phyloP scores from a whole-genome alignment of 306 rosid genomes.

The Quercus ilex region DNA sequence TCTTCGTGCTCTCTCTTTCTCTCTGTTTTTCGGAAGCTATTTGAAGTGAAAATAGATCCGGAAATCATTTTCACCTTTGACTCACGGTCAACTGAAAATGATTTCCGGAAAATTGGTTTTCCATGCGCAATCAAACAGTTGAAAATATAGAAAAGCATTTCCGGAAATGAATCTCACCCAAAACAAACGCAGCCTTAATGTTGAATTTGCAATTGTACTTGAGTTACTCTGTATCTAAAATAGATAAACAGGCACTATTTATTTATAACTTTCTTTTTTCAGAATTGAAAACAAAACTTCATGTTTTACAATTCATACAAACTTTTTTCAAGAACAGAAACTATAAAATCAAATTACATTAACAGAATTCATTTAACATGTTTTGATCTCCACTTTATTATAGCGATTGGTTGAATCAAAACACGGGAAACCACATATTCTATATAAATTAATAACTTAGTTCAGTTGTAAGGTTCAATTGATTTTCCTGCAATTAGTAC shows the following conservation, averaged over 20 bases:
- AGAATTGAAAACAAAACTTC: background rate
- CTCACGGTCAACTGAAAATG: no score
- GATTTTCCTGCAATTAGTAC: constrained; percentile 43
- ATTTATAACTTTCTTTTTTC: background rate
- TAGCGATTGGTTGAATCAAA: background rate
- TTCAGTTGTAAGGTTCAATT: constrained; percentile 24
- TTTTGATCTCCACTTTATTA: background rate
- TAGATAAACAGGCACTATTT: background rate
- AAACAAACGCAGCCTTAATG: no score
- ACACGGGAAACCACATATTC: background rate
- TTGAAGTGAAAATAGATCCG: no score
- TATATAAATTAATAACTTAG: background rate
- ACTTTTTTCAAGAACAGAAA: background rate
- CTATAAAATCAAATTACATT: background rate
- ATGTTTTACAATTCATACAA: background rate
- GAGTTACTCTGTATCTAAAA: background rate
- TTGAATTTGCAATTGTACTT: background rate
- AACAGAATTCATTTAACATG: background rate
- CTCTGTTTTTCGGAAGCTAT: no score
- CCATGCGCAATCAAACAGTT: no score
- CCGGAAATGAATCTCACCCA: no score
- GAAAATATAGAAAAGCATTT: no score
- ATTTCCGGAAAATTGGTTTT: no score
- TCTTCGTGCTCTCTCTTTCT: no score
- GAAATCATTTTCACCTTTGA: no score